These are phyloP conservation scores for Amanita inopinata DNA, from an alignment of 768 basidiomycete genomes.

Conservation along the genomic window DNA sequence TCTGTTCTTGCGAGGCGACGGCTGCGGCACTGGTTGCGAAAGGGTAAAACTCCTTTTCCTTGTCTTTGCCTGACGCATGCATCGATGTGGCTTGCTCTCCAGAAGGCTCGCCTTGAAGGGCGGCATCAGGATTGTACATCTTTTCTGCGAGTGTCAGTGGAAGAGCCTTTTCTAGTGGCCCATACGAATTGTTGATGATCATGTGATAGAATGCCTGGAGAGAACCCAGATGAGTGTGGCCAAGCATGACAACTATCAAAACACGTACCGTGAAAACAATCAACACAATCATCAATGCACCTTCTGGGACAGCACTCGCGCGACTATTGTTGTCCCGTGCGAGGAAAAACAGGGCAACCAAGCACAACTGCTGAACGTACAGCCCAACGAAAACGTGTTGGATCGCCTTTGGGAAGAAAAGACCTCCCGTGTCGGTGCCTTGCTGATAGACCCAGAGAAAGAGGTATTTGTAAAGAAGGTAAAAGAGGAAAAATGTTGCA, in stretches of 20 bases:
- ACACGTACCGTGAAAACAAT: constrained; percentile 69
- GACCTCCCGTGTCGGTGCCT: constrained; percentile 75
- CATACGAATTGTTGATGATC: constrained; percentile 70
- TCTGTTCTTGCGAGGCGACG: constrained; percentile 6
- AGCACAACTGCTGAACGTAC: constrained; percentile 83
- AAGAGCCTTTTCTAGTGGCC: constrained; percentile 63
- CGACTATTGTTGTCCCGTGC: constrained; percentile 43
- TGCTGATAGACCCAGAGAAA: constrained; percentile 77
- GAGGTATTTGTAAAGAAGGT: constrained; percentile 77
- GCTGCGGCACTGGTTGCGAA: background rate
- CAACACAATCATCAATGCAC: constrained; percentile 75
- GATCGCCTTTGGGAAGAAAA: constrained; percentile 93
- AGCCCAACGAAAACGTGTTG: constrained; percentile 90
- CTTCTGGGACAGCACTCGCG: constrained; percentile 59
- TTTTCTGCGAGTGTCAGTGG: constrained; percentile 74
- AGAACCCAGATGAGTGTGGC: background rate
- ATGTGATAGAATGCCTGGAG: constrained; percentile 60
- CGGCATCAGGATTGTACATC: constrained; percentile 31
- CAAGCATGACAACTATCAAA: background rate
- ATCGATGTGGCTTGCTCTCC: too few species aligned
- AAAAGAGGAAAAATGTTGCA: constrained; percentile 76
- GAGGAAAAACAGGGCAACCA: constrained; percentile 88
- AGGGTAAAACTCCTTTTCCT: too few species aligned
- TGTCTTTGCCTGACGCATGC: background rate
- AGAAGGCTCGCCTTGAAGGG: constrained; percentile 8